Base-by-base conservation (phyloP, 2,329 filamentous ascomycete species). In the Nannizziopsis arthrosporioides region DNA sequence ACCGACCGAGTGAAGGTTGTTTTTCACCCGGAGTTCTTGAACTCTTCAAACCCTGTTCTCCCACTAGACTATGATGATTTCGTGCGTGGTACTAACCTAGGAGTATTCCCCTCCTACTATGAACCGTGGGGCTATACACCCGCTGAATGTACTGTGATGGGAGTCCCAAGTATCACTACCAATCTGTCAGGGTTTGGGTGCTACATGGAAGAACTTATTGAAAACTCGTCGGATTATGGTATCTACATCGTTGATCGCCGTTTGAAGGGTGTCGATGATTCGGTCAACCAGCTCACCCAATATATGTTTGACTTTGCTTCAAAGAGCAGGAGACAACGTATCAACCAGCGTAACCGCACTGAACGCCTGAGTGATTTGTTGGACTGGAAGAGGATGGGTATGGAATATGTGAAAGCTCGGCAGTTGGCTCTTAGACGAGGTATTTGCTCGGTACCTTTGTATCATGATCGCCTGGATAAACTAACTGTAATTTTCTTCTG, bases 101-200 rank as follows among this genome's bases (percentile, higher is more conserved):
- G 92, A 59, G 81, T 98, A 49, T 98, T 98, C 70, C 77, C 90
- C 18, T 96, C 92, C 2, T 96, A 96, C 77, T 98, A 98, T 66
- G 92, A 98, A 71, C 92, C 92, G 7, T 98, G 92, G 92, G 92
- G 92, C 40, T 98, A 98, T 69, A 98, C 92, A 1, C 92, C 90
- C 0, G 90, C 92, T 45, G 92, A 96, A 68, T 98, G 92, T 68
- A 96, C 92, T 0, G 92, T 96, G 54, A 96, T 96, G 92, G 92
- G 92, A 59, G 89, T 98, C 36, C 92, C 92, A 38, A 94, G 87
- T 67, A 95, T 98, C 68, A 96, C 92, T 9, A 96, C 90, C 22
- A 98, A 98, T 68, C 73, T 98, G 39, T 96, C 92, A 5, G 92
- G 92, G 15, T 98, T 98, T 61, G 92, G 92, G 43, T 96, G 92